Conservation (phyloP, 1,284 basidiomycete genomes). For the Marasmius oreades region DNA sequence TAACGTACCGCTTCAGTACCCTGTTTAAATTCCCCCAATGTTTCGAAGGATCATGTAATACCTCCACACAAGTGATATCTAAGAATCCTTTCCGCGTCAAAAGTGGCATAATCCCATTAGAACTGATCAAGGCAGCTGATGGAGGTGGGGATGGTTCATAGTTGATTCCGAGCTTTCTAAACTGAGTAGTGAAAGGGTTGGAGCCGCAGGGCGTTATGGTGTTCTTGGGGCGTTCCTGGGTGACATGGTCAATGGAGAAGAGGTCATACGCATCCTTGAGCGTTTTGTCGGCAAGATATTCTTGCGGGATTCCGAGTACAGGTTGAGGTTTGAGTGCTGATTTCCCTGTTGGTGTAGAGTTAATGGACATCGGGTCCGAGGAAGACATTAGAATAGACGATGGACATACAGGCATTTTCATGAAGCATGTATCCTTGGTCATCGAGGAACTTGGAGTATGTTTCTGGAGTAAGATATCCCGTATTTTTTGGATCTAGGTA, state of each 20-base stretch:
- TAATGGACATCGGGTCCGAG: neutral
- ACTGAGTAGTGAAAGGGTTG: neutral
- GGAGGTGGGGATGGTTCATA: neutral
- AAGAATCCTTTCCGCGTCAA: slow-evolving; percentile 13
- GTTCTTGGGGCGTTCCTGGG: neutral
- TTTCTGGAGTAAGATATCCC: slow-evolving; percentile 9
- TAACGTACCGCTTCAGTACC: slow-evolving; percentile 7
- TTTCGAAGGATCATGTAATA: slow-evolving; percentile 12
- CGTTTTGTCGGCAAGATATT: slow-evolving; percentile 9
- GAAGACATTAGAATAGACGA: neutral
- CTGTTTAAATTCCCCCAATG: slow-evolving; percentile 6
- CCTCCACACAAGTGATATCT: slow-evolving; percentile 12
- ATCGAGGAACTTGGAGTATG: slow-evolving; percentile 13
- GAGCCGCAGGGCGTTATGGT: neutral
- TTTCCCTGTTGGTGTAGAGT: slow-evolving; percentile 7
- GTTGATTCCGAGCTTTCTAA: neutral
- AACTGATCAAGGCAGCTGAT: neutral
- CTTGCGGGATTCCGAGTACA: slow-evolving; percentile 5
- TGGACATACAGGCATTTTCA: slow-evolving; percentile 13
- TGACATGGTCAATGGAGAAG: slow-evolving; percentile 12
- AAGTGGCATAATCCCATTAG: slow-evolving; percentile 13
- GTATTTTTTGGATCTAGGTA: slow-evolving; percentile 8
- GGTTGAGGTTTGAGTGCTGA: neutral
- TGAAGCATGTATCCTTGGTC: slow-evolving; percentile 12
- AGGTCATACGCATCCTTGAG: slow-evolving; percentile 9